phyloP scores from a whole-genome alignment of 345 rosid genomes.

The Euphorbia lathyris region DNA sequence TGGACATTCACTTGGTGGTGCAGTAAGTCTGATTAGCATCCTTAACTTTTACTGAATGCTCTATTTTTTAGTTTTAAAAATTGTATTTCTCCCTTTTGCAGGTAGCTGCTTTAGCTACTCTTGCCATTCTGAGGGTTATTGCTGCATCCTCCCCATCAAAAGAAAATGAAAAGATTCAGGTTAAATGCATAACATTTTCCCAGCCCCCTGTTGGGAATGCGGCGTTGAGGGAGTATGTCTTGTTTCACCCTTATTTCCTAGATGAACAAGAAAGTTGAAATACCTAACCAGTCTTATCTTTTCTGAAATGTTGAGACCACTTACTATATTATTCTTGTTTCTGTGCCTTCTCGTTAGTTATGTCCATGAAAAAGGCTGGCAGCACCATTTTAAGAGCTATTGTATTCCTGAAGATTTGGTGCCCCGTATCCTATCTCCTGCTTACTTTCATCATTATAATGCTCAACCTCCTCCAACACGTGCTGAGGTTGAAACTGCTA shows the following conservation, averaged over 20 bases:
- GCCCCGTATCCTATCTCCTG: constrained; percentile 91
- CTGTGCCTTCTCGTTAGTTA: constrained; percentile 45
- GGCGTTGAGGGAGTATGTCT: constrained; percentile 85
- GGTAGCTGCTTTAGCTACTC: constrained; percentile 97
- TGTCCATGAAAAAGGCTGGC: constrained; percentile 90
- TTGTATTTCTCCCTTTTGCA: constrained; percentile 18
- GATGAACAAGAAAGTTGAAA: not conserved
- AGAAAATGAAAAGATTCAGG: constrained; percentile 61
- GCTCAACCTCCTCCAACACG: constrained; percentile 50
- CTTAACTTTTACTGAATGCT: constrained; percentile 9
- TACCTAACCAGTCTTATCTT: not conserved
- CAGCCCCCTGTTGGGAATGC: constrained; percentile 98
- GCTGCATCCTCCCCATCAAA: constrained; percentile 72
- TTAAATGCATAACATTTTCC: constrained; percentile 93
- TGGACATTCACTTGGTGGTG: constrained; percentile 99
- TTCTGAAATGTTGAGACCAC: not conserved
- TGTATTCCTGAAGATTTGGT: constrained; percentile 97
- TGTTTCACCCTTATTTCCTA: not conserved
- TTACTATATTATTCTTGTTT: constrained; percentile 6
- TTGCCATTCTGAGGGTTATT: constrained; percentile 90
- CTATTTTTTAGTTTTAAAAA: constrained; percentile 12
- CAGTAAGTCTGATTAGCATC: constrained; percentile 50
- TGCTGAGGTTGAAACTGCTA: constrained; percentile 41
- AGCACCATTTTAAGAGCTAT: constrained; percentile 85
- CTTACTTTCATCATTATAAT: constrained; percentile 93